Evolutionary conservation across 129 eudicot genomes (phyloP), one percentile per base, ranked within the genome.

Genomic region (Chrysanthemum makinoi): DNA sequence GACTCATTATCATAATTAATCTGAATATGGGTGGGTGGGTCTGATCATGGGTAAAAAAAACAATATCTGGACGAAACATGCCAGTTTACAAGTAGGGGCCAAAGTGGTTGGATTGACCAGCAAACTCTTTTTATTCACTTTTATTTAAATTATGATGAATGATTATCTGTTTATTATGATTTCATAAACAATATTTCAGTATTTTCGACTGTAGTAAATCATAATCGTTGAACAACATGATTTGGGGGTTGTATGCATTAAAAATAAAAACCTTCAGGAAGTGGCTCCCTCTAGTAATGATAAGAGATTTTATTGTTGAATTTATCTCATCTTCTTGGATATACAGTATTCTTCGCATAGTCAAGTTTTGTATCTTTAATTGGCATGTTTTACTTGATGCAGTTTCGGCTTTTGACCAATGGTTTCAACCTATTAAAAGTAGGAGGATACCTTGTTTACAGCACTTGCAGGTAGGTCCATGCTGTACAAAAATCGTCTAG

Each of bases 401-500:
- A 95, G 99, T 84, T 93, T 16, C 88, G 81, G 65, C 90, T 95
- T 75, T 83, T 95, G 69, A 81, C 84, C 47, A 95, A 95, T 83
- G 99, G 99, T 63, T 90, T 90, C 62, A 86, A 86, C 56, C 63
- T 95, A 72, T 85, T 90, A 10, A 95, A 83, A 88, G 94, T 59
- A 62, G 94, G 97, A 39, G 99, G 99, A 51, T 66, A 39, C 44
- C 97, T 95, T 75, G 86, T 90, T 70, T 95, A 95, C 81, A 95
- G 97, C 82, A 95, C 99, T 56, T 95, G 99, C 96, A 95, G 98
- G 98, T 94, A 63, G 4, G 2, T 39, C 39, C 65, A 19, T 20
- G 55, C 47, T 10, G 35, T 20, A 6, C 1, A 43, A 18, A 12
- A 24, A 16, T 54, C 14, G 12, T 19, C 9, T 35, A 60, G 11